Base-by-base conservation (phyloP, 2,329 filamentous ascomycete genomes). In the Ophiocordyceps camponoti-floridani region DNA sequence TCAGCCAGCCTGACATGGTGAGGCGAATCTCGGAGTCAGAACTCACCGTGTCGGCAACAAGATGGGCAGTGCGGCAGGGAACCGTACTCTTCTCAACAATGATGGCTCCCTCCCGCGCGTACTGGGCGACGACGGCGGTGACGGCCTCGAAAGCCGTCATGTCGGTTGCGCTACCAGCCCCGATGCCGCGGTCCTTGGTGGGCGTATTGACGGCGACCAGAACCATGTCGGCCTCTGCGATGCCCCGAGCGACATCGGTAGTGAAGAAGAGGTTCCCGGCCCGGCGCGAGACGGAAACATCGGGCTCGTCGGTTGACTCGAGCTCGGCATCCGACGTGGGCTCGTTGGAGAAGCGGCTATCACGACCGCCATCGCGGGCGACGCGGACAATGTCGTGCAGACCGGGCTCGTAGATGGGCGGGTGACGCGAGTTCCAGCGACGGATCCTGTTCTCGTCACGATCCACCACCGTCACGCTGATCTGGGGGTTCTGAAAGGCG, bases 11-110 rank as follows among this genome's bases (percentile, higher is more conserved):
- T n/a, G n/a, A n/a, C n/a, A n/a, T n/a, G n/a, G n/a, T n/a, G n/a
- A n/a, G n/a, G 28, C 28, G 12, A 7, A 12, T 31, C 28, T 12
- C 28, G 7, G 28, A 31, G 28, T 31, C 28, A 12, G 28, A 45
- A 57, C 68, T 60, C 62, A 85, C 77, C 50, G 78, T 84, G 51
- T 79, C 72, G 52, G 73, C 70, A 37, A 87, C 76, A 30, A 77
- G 72, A 51, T 84, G 72, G 2, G 82, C 80, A 5, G 83, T 87
- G 48, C 79, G 69, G 57, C 80, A 84, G 3, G 84, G 84, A 26
- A 88, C 84, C 0, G 84, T 89, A 46, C 77, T 82, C 65, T 88
- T 89, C 64, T 88, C 83, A 18, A 88, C 83, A 43, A 89, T 75
- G 45, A 88, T 83, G 45, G 80, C 75, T 42, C 78, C 79, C 16